Base-by-base conservation (phyloP, 2,329 filamentous ascomycete species). In the Fusarium stilboides region DNA sequence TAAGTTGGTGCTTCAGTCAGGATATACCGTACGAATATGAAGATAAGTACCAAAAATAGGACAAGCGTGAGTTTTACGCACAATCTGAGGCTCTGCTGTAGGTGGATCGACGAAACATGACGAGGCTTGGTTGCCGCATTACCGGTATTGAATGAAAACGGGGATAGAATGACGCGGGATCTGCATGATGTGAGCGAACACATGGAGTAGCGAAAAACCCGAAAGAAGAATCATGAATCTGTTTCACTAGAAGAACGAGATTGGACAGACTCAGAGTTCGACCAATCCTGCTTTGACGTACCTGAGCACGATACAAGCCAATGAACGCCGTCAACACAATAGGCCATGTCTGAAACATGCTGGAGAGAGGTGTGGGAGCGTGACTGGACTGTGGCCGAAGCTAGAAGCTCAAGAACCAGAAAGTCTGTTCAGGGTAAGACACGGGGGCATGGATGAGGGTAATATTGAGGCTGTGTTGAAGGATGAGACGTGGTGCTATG, bases 401-500 rank as follows among this genome's bases (percentile, higher is more conserved):
- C 44, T 50, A 39, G 44, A 33, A 56, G 12, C 24, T 9, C n/a
- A 55, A 40, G 34, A 50, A 17, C 37, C 58, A 50, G 34, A 40
- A 43, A 57, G 47, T 13, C 2, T 40, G 14, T 50, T 47, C 49
- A 68, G 59, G 51, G 52, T 58, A 58, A 58, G 59, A 51, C 49
- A 68, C 68, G 63, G 57, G 45, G 15, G 34, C 34, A 36, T 17
- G 34, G 26, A 12, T 17, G 37, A 44, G 19, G 28, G 44, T 26
- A 26, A 28, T 20, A 26, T 52, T 62, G 66, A 67, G 66, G 66
- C 66, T 69, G 62, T 69, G 66, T 47, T 54, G 33, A 33, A 62
- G 44, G 57, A 66, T 57, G 56, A 54, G 55, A 47, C 57, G 55
- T 39, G 24, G 10, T 17, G 6, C 14, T 36, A 17, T 34, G 34